Conservation (phyloP, 305 asterid genomes). For the Fraxinus greggii region DNA sequence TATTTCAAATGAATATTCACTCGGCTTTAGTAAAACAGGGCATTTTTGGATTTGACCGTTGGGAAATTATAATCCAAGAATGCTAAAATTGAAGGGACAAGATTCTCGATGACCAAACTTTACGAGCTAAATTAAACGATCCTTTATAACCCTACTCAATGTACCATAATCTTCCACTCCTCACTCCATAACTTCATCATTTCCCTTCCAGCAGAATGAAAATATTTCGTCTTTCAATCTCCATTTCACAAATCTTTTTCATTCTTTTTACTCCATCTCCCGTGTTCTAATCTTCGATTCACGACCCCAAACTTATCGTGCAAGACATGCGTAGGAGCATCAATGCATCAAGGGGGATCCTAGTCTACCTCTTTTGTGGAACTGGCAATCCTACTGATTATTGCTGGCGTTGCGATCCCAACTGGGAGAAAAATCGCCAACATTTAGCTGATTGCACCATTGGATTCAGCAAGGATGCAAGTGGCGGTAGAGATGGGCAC, state of each 20-base stretch:
- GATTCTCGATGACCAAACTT: no score
- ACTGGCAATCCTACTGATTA: constrained; percentile 54
- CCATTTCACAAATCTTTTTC: neutral
- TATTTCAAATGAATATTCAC: no score
- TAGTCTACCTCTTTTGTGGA: constrained; percentile 50
- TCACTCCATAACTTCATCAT: neutral
- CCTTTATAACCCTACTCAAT: constrained; percentile 32
- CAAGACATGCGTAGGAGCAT: constrained; percentile 67
- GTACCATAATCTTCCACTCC: constrained; percentile 22
- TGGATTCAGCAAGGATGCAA: constrained; percentile 69
- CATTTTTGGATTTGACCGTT: no score
- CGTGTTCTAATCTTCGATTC: constrained; percentile 29
- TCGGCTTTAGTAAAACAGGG: no score
- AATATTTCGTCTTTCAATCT: constrained; percentile 27
- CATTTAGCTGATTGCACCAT: constrained; percentile 66
- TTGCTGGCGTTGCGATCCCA: constrained; percentile 51
- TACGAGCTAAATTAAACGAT: no score
- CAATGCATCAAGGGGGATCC: constrained; percentile 60
- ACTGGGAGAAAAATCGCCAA: constrained; percentile 54
- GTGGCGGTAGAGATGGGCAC: constrained; percentile 55
- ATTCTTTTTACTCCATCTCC: constrained; percentile 22
- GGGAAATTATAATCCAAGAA: no score
- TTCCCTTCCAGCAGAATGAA: neutral
- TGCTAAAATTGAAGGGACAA: no score
- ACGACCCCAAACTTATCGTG: constrained; percentile 53